These are phyloP conservation scores for Sordariomycetes sp. DNA, from an alignment of 2,329 filamentous ascomycete species.

Conservation along the genomic window DNA sequence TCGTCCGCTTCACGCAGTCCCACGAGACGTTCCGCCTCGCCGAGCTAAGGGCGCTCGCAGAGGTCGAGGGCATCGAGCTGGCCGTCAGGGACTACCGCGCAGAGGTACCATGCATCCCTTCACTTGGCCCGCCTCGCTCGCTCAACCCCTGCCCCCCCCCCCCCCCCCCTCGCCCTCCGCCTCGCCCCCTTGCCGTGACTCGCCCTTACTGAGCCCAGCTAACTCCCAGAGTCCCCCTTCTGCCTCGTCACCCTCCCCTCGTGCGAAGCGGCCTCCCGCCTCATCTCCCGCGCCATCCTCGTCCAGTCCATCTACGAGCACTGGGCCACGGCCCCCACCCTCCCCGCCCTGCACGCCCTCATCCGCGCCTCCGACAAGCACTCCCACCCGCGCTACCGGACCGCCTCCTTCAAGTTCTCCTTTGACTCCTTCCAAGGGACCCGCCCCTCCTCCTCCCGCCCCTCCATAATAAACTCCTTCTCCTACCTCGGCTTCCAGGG, in stretches of 20 bases:
- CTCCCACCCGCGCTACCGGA: constrained; percentile 33
- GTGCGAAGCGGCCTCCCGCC: constrained; percentile 44
- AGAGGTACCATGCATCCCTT: constrained; percentile 42
- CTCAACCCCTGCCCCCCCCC: not conserved
- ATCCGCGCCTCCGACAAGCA: not conserved
- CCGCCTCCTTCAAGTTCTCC: constrained; percentile 66
- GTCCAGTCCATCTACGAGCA: constrained; percentile 76
- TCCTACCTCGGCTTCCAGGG: constrained; percentile 66
- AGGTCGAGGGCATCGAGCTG: constrained; percentile 51
- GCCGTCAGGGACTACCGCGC: constrained; percentile 63
- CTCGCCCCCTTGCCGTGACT: not conserved
- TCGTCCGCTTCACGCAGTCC: constrained; percentile 78
- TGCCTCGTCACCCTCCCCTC: constrained; percentile 62
- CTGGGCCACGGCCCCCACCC: constrained; percentile 62
- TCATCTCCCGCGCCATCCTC: constrained; percentile 69
- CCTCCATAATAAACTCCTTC: constrained; percentile 72
- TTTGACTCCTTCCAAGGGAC: constrained; percentile 74
- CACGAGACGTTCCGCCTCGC: constrained; percentile 85
- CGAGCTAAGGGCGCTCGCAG: constrained; percentile 71
- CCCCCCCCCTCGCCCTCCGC: not conserved
- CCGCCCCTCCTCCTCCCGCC: constrained; percentile 47
- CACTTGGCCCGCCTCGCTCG: not conserved
- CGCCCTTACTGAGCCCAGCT: not conserved
- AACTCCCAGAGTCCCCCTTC: constrained; percentile 58
- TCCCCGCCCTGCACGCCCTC: constrained; percentile 52